Base-by-base conservation (phyloP, 2,329 filamentous ascomycete genomes). In the Exophiala mesophila region DNA sequence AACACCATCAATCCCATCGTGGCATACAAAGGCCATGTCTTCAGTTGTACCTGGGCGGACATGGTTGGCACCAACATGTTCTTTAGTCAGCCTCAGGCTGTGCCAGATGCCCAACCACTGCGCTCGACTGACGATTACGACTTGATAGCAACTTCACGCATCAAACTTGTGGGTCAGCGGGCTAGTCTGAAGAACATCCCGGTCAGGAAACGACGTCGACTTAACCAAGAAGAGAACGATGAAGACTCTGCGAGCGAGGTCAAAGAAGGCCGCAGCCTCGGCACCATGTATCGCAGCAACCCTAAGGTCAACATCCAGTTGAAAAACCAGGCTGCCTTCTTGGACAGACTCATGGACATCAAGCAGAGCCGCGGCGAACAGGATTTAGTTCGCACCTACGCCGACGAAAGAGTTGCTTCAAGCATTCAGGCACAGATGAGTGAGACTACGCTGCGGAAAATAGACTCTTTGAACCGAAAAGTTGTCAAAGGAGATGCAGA, bases 61-160 rank as follows among this genome's bases (percentile, higher is more conserved):
- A 83, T 88, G 46, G 77, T 94, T 31, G 90, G 90, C 24, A 94
- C 88, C 0, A 87, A 94, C 54, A 69, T 89, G 51, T 76, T 94
- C 30, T 83, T 96, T 56, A 74, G 73, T 1, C 65, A 64, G 12
- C 74, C 71, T 63, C 76, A 28, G 74, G 72, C n/a, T 66, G 70
- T 21, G 62, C 39, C 58, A 53, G 16, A 55, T 50, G 37, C 57
- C 57, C 16, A 55, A 58, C 38, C 41, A 12, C 18, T 48, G 10
- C 40, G 23, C 19, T 50, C 46, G 10, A 50, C 45, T 3, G 70
- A 75, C 16, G 73, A 77, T 17, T 79, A 86, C 26, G 83, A 89
- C 58, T 69, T 94, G 3, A 67, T 94, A 3, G 82, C 77, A n/a
- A 77, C 80, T 24, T 82, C 81, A 48, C 77, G 78, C 37, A 76